Base-by-base conservation (phyloP, 2,329 filamentous ascomycete species). In the Trichoderma asperellum region DNA sequence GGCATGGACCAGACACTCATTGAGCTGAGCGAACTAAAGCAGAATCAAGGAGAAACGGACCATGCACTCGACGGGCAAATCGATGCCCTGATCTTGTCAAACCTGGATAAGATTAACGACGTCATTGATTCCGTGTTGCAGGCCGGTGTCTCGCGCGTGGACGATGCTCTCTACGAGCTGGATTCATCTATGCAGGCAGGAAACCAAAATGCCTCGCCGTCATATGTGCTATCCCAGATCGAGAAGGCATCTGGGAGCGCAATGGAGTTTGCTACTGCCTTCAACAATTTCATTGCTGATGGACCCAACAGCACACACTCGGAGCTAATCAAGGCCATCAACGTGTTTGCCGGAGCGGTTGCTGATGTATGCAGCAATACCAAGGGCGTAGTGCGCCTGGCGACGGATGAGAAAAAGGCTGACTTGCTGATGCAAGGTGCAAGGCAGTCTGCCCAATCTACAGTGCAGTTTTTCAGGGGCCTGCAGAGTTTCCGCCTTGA, bases 281-380 rank as follows among this genome's bases (percentile, higher is more conserved):
- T 98, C 86, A 99, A 97, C 84, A 97, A 97, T 81, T 98, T 96
- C 80, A 96, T 99, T 75, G 96, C 95, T 8, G 96, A 99, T 77
- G 96, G 96, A 0, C 94, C 95, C 5, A 97, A 94, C 79, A 93
- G 92, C 77, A 90, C 90, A 11, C 93, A 97, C 76, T 88, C 92
- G 2, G 94, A 97, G 70, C 91, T 99, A 71, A 98, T 98, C 80
- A 94, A 94, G 78, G 93, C 93, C 0, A 92, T 97, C 75, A 96
- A 93, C 76, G 88, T 94, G 64, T 97, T 98, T 80, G 87, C 96
- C 1, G 93, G 94, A 24, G 92, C 96, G 4, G 89, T 97, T 72
- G 92, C 95, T 1, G 96, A 99, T 80, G 94, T 98, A 4, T 90
- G 97, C 75, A 94, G 91, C 81, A 99, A 98, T 82, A 94, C 95